These are phyloP conservation scores for Backusella parvicylindrica DNA, from an alignment of 192 early-diverging fungal genomes.

Conservation along the genomic window DNA sequence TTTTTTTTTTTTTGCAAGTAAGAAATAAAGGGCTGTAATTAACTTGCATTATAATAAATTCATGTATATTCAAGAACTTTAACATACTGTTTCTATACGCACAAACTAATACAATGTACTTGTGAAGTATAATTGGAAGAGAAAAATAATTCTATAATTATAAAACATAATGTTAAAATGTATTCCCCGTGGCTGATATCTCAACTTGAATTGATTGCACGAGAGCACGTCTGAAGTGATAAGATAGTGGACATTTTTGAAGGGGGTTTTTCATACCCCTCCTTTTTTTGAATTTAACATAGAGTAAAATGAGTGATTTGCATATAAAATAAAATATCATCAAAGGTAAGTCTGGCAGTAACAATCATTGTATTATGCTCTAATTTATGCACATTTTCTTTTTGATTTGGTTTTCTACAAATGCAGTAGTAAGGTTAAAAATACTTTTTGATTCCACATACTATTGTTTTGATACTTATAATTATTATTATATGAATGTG, in stretches of 20 bases:
- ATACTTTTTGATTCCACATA: not conserved
- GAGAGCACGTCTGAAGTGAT: not conserved
- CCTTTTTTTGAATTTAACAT: not conserved
- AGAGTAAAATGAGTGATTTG: not conserved
- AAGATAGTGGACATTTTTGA: not conserved
- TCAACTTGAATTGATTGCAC: not conserved
- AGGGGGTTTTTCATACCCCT: not conserved
- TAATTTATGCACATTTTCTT: not conserved
- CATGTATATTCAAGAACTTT: not conserved
- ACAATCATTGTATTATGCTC: not conserved
- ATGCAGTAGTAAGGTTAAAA: not conserved
- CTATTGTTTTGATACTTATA: not conserved
- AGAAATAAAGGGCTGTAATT: not conserved
- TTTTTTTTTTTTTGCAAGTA: not conserved
- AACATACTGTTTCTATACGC: not conserved
- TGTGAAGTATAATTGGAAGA: not conserved
- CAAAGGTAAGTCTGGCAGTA: not conserved
- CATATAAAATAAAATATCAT: not conserved
- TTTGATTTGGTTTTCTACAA: not conserved
- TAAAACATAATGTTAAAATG: not conserved
- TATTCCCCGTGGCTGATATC: slow-evolving; percentile 1
- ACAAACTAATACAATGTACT: not conserved
- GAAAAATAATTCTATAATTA: not conserved
- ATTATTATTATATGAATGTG: not conserved
- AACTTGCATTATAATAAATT: not conserved